Conservation (phyloP, 495 filamentous ascomycete genomes). For the Oleoguttula mirabilis region DNA sequence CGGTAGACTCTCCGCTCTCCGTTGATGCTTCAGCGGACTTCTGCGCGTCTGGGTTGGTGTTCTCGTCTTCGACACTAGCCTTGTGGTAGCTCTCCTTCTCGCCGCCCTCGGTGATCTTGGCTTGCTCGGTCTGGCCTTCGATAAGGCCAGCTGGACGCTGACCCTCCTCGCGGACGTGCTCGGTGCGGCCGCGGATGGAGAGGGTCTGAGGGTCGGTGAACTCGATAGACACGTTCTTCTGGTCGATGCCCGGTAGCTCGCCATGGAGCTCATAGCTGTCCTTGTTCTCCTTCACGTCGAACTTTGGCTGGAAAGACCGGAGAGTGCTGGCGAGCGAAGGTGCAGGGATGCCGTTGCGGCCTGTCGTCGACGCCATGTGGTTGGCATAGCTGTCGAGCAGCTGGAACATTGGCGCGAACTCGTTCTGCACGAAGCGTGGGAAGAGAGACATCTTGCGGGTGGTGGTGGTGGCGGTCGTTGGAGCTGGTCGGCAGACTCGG, state of each 20-base stretch:
- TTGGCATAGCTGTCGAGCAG: constrained; percentile 64
- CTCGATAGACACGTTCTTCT: constrained; percentile 67
- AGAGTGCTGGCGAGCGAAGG: constrained; percentile 15
- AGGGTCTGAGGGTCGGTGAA: constrained; percentile 73
- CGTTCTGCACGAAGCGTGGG: constrained; percentile 38
- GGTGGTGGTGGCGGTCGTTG: not conserved
- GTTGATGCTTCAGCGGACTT: constrained; percentile 1
- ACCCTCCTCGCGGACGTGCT: constrained; percentile 32
- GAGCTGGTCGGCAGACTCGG: constrained; percentile 6
- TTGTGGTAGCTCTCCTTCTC: constrained; percentile 35
- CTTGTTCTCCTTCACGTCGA: constrained; percentile 65
- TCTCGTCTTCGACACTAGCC: constrained; percentile 56
- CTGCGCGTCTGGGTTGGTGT: constrained; percentile 2
- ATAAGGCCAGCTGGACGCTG: constrained; percentile 32
- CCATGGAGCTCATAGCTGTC: constrained; percentile 69
- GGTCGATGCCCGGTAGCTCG: constrained; percentile 74
- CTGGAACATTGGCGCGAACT: constrained; percentile 59
- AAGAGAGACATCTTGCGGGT: constrained; percentile 50
- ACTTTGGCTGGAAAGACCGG: constrained; percentile 54
- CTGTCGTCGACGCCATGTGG: constrained; percentile 29
- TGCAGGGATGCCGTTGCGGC: constrained; percentile 17
- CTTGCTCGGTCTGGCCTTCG: constrained; percentile 26
- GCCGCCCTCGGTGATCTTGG: constrained; percentile 21
- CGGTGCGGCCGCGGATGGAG: constrained; percentile 55
- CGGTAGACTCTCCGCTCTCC: constrained; percentile 12